These are phyloP conservation scores for Podospora tetraspora DNA, from an alignment of 495 filamentous ascomycete species.

Conservation along the genomic window DNA sequence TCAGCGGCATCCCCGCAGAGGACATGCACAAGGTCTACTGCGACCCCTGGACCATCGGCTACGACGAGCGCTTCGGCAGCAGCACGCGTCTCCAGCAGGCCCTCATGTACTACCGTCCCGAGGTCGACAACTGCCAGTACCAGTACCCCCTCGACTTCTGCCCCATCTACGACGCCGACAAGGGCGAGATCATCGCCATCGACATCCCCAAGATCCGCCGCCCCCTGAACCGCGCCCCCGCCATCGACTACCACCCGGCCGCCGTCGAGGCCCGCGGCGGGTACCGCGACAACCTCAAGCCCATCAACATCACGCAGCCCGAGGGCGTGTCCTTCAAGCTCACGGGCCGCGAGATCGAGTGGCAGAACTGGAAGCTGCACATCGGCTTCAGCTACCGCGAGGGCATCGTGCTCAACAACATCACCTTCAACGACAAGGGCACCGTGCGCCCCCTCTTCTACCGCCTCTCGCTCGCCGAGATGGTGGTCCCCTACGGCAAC, in stretches of 20 bases:
- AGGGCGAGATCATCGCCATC: slow-evolving; percentile 78
- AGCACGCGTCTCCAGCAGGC: slow-evolving; percentile 82
- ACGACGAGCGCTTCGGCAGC: slow-evolving; percentile 84
- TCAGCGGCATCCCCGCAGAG: slow-evolving; percentile 76
- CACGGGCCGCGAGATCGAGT: slow-evolving; percentile 69
- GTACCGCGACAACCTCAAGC: slow-evolving; percentile 75
- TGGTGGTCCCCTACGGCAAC: slow-evolving; percentile 95
- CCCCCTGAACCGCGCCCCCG: slow-evolving; percentile 64
- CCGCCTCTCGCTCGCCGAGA: slow-evolving; percentile 87
- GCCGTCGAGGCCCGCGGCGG: slow-evolving; percentile 71
- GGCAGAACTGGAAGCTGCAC: slow-evolving; percentile 96
- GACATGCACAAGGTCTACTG: slow-evolving; percentile 94
- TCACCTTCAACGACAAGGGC: slow-evolving; percentile 86
- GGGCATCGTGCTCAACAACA: slow-evolving; percentile 85
- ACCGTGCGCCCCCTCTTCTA: slow-evolving; percentile 78
- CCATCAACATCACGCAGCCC: slow-evolving; percentile 93
- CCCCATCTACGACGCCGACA: slow-evolving; percentile 83
- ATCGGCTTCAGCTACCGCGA: slow-evolving; percentile 96
- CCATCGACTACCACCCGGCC: slow-evolving; percentile 76
- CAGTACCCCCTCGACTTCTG: slow-evolving; percentile 91
- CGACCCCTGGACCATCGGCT: slow-evolving; percentile 90
- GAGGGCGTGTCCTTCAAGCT: slow-evolving; percentile 90
- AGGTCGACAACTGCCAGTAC: slow-evolving; percentile 84
- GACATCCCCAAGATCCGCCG: slow-evolving; percentile 78
- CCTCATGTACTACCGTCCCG: slow-evolving; percentile 90